Base-by-base conservation (phyloP, 352 stramenopile species). In the Globisporangium sylvaticum region DNA sequence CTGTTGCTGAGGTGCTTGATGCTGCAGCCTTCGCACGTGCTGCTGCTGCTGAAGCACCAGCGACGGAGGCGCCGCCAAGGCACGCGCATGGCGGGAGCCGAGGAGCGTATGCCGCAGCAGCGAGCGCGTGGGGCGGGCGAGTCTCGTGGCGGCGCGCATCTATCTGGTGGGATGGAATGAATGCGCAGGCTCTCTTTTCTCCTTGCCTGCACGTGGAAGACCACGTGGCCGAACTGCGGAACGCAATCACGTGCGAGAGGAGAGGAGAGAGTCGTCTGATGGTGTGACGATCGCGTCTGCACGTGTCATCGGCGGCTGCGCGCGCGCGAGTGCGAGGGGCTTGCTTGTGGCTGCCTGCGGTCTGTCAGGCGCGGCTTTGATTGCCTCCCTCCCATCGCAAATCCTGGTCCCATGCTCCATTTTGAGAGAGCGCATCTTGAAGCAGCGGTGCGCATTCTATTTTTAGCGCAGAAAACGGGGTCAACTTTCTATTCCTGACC, bases 251-350 rank as follows among this genome's bases (percentile, higher is more conserved):
- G 14, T 8, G 10, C 31, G 4, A 6, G n/a, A n/a, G n/a, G 31
- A 34, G 31, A 34, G 34, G 39, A 3, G 39, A n/a, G 37, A 46
- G 37, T 25, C 6, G 29, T 5, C 52, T 57, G 52, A 57, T 32
- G 52, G 27, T 61, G 55, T 64, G 58, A 64, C 58, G 22, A 64
- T 64, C 58, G 58, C 39, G 58, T 64, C 58, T 64, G 58, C 58
- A 32, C 22, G 58, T 64, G 58, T 64, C 58, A 64, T 50, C 37
- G 39, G 20, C n/a, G 34, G 5, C 34, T 53, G 34, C 34, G 24
- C 34, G 32, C 15, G 55, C 22, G 57, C n/a, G 29, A n/a, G 27
- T 32, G 57, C n/a, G 29, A n/a, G 27, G n/a, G 55, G 55, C 55
- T 61, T 39, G 27, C 9, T 31, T 34, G 31, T 34, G 31, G 31